Evolutionary conservation across 1,284 basidiomycete genomes (phyloP).

Genomic region (Serendipita sp.): DNA sequence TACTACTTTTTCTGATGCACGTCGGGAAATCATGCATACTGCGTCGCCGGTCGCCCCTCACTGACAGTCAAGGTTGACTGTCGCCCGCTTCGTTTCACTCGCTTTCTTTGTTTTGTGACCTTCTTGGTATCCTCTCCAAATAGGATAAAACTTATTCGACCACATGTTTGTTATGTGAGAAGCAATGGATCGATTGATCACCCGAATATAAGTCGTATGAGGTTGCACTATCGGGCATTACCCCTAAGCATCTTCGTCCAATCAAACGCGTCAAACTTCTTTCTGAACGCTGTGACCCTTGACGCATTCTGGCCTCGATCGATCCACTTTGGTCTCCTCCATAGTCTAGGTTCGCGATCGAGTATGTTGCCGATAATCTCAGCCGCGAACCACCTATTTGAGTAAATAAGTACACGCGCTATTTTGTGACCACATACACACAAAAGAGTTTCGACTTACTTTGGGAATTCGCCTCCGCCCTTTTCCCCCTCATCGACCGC

Average conservation of each 20-base stretch:
- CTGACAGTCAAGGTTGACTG: too few relatives aligned
- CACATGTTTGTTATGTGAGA: too few relatives aligned
- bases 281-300: slow-evolving; percentile 51
- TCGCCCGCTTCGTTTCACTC: too few relatives aligned
- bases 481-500: slow-evolving; percentile 71
- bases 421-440: background rate
- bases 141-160: too few relatives aligned
- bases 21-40: too few relatives aligned
- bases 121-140: too few relatives aligned
- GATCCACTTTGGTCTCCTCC: slow-evolving; percentile 66
- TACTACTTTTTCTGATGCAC: background rate
- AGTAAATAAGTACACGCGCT: background rate
- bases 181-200: too few relatives aligned
- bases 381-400: slow-evolving; percentile 72
- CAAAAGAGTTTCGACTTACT: slow-evolving; percentile 31
- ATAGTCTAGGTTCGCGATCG: slow-evolving; percentile 75
- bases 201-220: too few relatives aligned
- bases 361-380: slow-evolving; percentile 91
- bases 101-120: too few relatives aligned
- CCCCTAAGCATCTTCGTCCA: slow-evolving; percentile 56
- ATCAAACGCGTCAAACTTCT: slow-evolving; percentile 56
- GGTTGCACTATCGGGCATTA: too few relatives aligned
- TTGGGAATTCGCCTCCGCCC: slow-evolving; percentile 77
- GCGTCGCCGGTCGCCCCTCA: too few relatives aligned
- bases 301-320: slow-evolving; percentile 60